A percentile compares a stretch with the other conserved stretches of the same genome.
phyloP scores from a whole-genome alignment of 2,329 filamentous ascomycete species.

The Cladosporium sp. region DNA sequence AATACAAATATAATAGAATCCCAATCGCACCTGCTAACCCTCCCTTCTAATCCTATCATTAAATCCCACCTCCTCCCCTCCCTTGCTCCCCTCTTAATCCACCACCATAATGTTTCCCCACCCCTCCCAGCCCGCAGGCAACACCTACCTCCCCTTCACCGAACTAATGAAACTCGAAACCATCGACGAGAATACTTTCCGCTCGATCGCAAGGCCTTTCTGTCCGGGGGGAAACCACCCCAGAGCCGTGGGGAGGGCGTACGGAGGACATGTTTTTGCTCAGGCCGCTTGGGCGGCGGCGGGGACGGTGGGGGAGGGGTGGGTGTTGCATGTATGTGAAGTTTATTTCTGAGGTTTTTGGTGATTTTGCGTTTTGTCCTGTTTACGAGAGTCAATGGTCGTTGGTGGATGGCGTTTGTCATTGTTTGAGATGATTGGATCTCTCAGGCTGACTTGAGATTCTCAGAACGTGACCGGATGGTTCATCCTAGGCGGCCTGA shows the following conservation, averaged over 20 bases:
- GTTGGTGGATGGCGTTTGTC: too few species aligned
- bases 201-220: conserved; percentile 38
- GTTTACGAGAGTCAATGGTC: too few species aligned
- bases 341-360: too few species aligned
- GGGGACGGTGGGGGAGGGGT: conserved; percentile 47
- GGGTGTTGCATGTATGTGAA: conserved; percentile 46
- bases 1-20: too few species aligned
- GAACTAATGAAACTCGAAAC: conserved; percentile 39
- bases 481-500: conserved; percentile 46
- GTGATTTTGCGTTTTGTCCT: too few species aligned
- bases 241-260: conserved; percentile 37
- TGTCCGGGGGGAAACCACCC: conserved; percentile 35
- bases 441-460: conserved; percentile 16
- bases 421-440: too few species aligned
- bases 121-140: conserved; percentile 19
- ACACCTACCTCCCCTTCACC: conserved; percentile 35
- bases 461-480: conserved; percentile 49
- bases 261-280: conserved; percentile 55
- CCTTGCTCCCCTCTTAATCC: too few species aligned
- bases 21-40: too few species aligned
- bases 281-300: conserved; percentile 54
- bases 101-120: not conserved
- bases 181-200: conserved; percentile 37
- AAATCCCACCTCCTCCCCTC: too few species aligned
- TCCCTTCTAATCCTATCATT: too few species aligned